These are phyloP conservation scores for Asterionellopsis glacialis DNA, from an alignment of 108 stramenopile genomes.

Conservation along the genomic window DNA sequence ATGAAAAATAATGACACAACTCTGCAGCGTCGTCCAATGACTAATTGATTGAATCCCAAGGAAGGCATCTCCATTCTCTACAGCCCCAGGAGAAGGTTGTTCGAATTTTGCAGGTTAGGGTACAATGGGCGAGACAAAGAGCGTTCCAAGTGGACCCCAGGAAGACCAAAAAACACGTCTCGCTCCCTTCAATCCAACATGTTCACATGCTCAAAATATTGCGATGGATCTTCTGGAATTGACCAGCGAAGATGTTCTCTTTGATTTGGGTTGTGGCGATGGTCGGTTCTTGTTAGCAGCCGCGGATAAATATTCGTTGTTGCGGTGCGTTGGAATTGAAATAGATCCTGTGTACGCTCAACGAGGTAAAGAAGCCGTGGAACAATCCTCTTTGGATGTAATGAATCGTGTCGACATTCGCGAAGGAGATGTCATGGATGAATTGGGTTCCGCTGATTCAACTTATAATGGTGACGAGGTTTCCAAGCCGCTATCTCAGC, in stretches of 20 bases:
- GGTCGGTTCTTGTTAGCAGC: slow-evolving; percentile 66
- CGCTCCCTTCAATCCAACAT: slow-evolving; percentile 72
- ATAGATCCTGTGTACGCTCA: slow-evolving; percentile 47
- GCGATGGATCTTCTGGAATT: slow-evolving; percentile 45
- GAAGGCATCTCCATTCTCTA: too few relatives aligned
- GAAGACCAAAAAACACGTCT: slow-evolving; percentile 18
- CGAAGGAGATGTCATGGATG: slow-evolving; percentile 48
- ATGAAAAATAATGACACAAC: too few relatives aligned
- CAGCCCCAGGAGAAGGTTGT: too few relatives aligned
- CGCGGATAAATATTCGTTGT: slow-evolving; percentile 20
- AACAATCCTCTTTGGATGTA: not conserved
- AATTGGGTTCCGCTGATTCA: not conserved
- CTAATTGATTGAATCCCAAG: too few relatives aligned
- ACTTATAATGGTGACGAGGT: slow-evolving; percentile 2
- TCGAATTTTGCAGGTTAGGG: too few relatives aligned
- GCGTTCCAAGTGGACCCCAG: too few relatives aligned
- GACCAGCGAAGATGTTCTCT: slow-evolving; percentile 49
- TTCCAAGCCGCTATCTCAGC: slow-evolving; percentile 4
- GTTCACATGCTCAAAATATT: slow-evolving; percentile 45
- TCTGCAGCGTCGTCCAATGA: too few relatives aligned
- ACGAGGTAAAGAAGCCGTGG: slow-evolving; percentile 26
- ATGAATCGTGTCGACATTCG: slow-evolving; percentile 48
- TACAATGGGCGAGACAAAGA: too few relatives aligned
- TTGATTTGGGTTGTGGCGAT: slow-evolving; percentile 89
- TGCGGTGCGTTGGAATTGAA: slow-evolving; percentile 78